These are phyloP conservation scores for Citrus reticulata DNA, from an alignment of 345 rosid species.

Conservation along the genomic window DNA sequence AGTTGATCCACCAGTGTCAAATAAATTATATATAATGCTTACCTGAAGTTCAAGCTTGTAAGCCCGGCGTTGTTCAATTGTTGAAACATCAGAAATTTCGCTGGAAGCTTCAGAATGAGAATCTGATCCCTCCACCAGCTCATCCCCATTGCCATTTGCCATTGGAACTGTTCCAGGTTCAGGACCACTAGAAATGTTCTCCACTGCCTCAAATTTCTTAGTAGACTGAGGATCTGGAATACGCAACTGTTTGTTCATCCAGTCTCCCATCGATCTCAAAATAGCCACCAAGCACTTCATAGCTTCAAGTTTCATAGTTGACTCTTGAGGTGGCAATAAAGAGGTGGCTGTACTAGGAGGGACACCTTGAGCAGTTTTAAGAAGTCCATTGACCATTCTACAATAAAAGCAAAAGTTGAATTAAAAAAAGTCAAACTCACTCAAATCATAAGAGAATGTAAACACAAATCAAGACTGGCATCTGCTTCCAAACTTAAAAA, in stretches of 20 bases:
- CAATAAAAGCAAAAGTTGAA: conserved; percentile 1
- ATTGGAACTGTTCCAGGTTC: conserved; percentile 58
- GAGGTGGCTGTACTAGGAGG: conserved; percentile 82
- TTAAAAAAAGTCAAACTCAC: background rate
- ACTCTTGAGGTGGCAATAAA: conserved; percentile 91
- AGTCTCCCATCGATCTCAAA: conserved; percentile 96
- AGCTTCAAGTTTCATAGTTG: conserved; percentile 90
- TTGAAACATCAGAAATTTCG: conserved; percentile 79
- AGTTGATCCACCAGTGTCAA: background rate
- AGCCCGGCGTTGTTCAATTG: conserved; percentile 97
- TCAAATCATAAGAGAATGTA: background rate
- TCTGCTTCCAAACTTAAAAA: background rate
- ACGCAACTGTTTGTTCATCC: conserved; percentile 94
- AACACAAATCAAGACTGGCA: background rate
- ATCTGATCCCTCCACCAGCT: conserved; percentile 76
- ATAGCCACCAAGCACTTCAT: conserved; percentile 94
- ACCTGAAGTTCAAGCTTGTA: conserved; percentile 99
- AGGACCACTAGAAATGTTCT: conserved; percentile 54
- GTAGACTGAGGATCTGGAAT: conserved; percentile 83
- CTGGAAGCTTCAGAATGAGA: conserved; percentile 79
- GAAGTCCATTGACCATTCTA: conserved; percentile 99
- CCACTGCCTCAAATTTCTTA: conserved; percentile 56
- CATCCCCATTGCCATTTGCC: conserved; percentile 87
- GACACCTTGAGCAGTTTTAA: conserved; percentile 98
- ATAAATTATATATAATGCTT: conserved; percentile 8